phyloP scores from a whole-genome alignment of 2,329 filamentous ascomycete genomes.

The Aureobasidium sp. region DNA sequence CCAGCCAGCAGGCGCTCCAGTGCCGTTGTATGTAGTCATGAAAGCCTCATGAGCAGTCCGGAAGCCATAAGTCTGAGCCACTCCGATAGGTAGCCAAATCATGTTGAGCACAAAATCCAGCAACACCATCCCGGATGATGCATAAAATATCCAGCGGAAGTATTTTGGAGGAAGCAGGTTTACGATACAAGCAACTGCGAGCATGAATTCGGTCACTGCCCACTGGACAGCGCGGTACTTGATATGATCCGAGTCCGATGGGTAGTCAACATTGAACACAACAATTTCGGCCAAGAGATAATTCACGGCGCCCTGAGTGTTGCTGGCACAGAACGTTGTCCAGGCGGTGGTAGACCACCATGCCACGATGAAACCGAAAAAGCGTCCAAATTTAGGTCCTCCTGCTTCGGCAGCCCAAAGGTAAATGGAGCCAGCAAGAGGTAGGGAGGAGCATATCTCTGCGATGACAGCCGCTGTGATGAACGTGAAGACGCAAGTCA shows the following conservation, averaged over 20 bases:
- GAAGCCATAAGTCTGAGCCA: conserved; percentile 49
- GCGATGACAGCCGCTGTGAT: conserved; percentile 54
- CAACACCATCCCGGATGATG: conserved; percentile 44
- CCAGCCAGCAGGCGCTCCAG: conserved; percentile 45
- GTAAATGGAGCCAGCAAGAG: conserved; percentile 52
- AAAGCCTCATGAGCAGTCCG: conserved; percentile 51
- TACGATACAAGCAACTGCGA: conserved; percentile 34
- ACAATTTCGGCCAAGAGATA: conserved; percentile 43
- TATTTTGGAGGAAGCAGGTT: conserved; percentile 32
- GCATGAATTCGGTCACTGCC: conserved; percentile 43
- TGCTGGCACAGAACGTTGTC: conserved; percentile 40
- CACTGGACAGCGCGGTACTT: conserved; percentile 55
- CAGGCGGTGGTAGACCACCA: conserved; percentile 58
- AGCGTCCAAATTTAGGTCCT: conserved; percentile 45
- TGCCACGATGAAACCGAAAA: conserved; percentile 54
- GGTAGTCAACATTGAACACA: conserved; percentile 46
- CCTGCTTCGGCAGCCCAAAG: conserved; percentile 53
- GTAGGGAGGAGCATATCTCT: conserved; percentile 52
- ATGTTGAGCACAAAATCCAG: conserved; percentile 53
- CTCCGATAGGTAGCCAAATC: conserved; percentile 53
- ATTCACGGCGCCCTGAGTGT: conserved; percentile 32
- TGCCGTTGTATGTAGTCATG: conserved; percentile 51
- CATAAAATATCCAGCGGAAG: conserved; percentile 44
- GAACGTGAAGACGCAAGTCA: conserved; percentile 53
- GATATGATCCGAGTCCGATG: conserved; percentile 43